Evolutionary conservation across 2,329 filamentous ascomycete genomes (phyloP).

Genomic region (Microdochium paspali): DNA sequence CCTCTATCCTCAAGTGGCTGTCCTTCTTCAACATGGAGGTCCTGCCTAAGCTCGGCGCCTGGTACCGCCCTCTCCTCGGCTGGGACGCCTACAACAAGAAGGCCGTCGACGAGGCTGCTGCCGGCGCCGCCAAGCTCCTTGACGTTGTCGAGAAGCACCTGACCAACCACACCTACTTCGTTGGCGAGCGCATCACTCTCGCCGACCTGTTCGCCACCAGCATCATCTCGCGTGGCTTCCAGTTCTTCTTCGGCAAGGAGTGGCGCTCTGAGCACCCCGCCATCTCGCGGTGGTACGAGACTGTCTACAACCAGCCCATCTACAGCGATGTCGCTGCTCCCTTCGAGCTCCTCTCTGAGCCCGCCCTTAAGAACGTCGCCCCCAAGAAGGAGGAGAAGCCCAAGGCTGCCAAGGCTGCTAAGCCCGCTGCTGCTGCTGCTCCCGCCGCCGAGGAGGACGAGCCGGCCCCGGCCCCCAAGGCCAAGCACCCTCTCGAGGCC

Average conservation of each 20-base stretch:
- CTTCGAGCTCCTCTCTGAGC: conserved; percentile 72
- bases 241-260: conserved; percentile 87
- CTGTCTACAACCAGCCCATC: conserved; percentile 85
- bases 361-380: conserved; percentile 59
- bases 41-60: conserved; percentile 61
- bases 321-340: conserved; percentile 72
- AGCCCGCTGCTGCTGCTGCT: conserved; percentile 32
- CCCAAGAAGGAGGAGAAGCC: conserved; percentile 72
- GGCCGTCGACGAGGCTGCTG: conserved; percentile 71
- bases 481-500: conserved; percentile 90
- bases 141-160: conserved; percentile 79
- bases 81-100: conserved; percentile 94
- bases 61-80: conserved; percentile 83
- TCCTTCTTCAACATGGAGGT: conserved; percentile 92
- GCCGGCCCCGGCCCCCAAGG: conserved; percentile 60
- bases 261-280: conserved; percentile 80
- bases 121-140: conserved; percentile 59
- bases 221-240: conserved; percentile 79
- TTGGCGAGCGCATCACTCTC: conserved; percentile 93
- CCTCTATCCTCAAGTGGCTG: conserved; percentile 96
- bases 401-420: conserved; percentile 45
- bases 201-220: conserved; percentile 81
- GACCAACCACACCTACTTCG: conserved; percentile 87
- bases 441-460: conserved; percentile 47
- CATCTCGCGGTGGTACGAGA: conserved; percentile 88